Conservation (phyloP, 2,329 filamentous ascomycete genomes). For the Aspergillus felis region DNA sequence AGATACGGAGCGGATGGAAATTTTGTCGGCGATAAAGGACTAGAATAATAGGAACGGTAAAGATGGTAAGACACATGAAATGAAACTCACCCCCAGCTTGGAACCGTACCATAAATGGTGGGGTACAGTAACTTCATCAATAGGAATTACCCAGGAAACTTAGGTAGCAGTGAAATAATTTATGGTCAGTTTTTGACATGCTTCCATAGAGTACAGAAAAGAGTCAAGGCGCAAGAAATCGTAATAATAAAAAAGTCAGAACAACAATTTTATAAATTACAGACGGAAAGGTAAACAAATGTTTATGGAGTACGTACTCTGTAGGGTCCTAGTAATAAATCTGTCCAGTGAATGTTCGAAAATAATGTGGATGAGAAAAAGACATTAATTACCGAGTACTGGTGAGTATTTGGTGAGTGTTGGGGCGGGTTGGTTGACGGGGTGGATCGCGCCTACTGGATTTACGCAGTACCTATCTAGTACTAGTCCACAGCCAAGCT, state of each 20-base stretch:
- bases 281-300: not conserved
- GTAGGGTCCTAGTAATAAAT: not conserved
- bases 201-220: not conserved
- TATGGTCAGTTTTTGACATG: not conserved
- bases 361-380: conserved; percentile 13
- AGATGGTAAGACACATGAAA: conserved; percentile 6
- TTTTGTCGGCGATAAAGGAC: conserved; percentile 2
- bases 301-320: not conserved
- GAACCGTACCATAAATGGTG: conserved; percentile 7
- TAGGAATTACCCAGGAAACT: not conserved
- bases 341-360: not conserved
- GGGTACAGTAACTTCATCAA: not conserved
- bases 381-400: conserved; percentile 2
- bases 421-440: conserved; percentile 17
- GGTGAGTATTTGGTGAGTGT: conserved; percentile 17
- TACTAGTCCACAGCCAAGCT: not conserved
- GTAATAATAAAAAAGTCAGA: too few species aligned
- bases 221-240: not conserved
- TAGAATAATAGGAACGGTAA: conserved; percentile 3
- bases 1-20: not conserved
- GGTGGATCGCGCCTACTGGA: not conserved
- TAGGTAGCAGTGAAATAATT: not conserved
- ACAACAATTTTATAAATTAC: not conserved
- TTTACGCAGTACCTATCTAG: not conserved
- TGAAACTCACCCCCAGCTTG: conserved; percentile 13